Percentiles rank a stretch among this genome's conserved stretches.
Evolutionary conservation across 805 yeast genomes (phyloP).

Genomic region (Lipomyces mesembrius): DNA sequence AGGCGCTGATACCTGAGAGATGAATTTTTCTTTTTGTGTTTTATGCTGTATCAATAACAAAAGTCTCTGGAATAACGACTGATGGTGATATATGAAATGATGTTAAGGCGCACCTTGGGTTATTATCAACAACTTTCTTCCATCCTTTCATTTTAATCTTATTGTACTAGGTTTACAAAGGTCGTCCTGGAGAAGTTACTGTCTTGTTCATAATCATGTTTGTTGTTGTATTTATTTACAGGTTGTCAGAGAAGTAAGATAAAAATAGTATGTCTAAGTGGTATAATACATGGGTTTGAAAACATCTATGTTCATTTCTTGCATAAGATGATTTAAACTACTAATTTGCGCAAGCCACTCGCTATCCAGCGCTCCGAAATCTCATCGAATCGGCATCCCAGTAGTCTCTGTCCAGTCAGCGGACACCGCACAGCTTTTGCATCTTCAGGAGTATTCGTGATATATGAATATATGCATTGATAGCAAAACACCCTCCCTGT

Average conservation of each 20-base stretch:
- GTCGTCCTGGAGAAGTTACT: not conserved
- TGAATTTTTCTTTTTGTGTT: not conserved
- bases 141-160: not conserved
- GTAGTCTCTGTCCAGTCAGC: conserved; percentile 68
- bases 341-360: conserved; percentile 73
- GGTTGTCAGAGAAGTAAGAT: not conserved
- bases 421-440: conserved; percentile 78
- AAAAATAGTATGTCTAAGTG: not conserved
- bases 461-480: conserved; percentile 73
- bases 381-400: conserved; percentile 72
- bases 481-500: conserved; percentile 92
- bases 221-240: conserved; percentile 1
- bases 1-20: not conserved
- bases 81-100: not conserved
- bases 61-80: not conserved
- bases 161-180: not conserved
- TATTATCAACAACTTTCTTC: not conserved
- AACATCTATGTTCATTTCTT: conserved; percentile 7
- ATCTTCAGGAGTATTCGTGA: conserved; percentile 51
- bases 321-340: conserved; percentile 51
- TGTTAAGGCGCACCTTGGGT: not conserved
- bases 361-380: conserved; percentile 64
- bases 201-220: conserved; percentile 1
- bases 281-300: not conserved
- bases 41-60: not conserved